Base-by-base conservation (phyloP, 176 grass and related monocot genomes). In the Cenchrus americanus region DNA sequence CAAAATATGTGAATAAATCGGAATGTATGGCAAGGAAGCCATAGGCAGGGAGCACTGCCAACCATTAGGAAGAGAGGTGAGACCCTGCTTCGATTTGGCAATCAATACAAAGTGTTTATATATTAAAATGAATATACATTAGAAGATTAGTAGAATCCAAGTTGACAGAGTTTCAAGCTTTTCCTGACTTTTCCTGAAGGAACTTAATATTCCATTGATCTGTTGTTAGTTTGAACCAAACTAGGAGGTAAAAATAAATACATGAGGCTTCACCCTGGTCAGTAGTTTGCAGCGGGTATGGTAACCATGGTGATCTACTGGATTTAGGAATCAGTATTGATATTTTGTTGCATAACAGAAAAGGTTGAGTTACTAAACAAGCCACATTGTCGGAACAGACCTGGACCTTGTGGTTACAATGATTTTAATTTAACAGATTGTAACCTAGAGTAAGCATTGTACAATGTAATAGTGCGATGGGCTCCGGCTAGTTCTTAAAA, bases 361-460 rank as follows among this genome's bases (percentile, higher is more conserved):
- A 51, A 73, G 24, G 14, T 19, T 11, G 14, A 73, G 14, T 73
- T 52, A 6, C 23, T 48, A 62, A 63, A 78, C 26, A 1, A 17
- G 14, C 11, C 23, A 78, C 23, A 15, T 64, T 30, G 48, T 32
- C 64, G 43, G 43, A 49, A 26, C 12, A 2, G 21, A 70, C 43
- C 10, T n/a, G 46, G n/a, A 48, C n/a, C 24, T 22, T 14, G 21
- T 71, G 43, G 12, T 70, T 71, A 72, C 47, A 1, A 27, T 72
- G 46, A 66, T 79, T 63, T 64, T 65, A 6, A 37, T 51, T 79
- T 34, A 52, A 66, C 46, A 80, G 44, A 80, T 66, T 51, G 10
- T 5, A 73, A 53, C 17, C 47, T 73, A 49, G n/a, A 53, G 44
- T 49, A 32, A 79, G 10, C 6, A 80, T 66, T 52, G 46, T 40